Base-by-base conservation (phyloP, 225 moss, liverwort and hornwort species). In the Marchantia paleacea region DNA sequence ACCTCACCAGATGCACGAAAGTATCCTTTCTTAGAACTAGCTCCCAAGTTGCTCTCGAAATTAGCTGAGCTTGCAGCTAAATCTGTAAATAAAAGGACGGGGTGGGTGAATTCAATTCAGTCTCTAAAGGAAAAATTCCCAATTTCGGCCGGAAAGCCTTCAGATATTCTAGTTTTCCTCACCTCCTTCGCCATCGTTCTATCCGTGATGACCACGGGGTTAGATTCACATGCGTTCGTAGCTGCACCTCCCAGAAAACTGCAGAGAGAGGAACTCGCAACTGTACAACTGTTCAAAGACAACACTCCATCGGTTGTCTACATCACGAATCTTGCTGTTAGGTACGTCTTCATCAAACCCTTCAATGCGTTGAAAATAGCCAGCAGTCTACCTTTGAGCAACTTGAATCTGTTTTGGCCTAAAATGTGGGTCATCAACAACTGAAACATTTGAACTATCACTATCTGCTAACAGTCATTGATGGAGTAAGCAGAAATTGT, bases 251-350 rank as follows among this genome's bases (percentile, higher is more conserved):
- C 99, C 39, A 90, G 99, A 80, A 95, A 89, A 80, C 63, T 99
- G 89, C 92, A 92, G 85, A 91, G 92, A 52, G 99, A 99, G 62
- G 99, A 99, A 82, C 93, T 99, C 48, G 92, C 92, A n/a, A 99
- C 99, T 18, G 99, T 99, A 79, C 94, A 94, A 81, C 81, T 99
- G 30, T 99, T 99, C 76, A 91, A 90, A 82, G 94, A 99, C 0
- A 99, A 99, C 60, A 99, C 99, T 53, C 99, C 99, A 13, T 99
- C 99, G 49, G 99, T 99, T 50, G 99, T 99, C 22, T 99, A 99
- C 71, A 99, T 99, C 83, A 99, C 99, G 75, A 99, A 99, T 87
- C 92, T 99, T 64, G 99, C 99, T 25, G 92, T 99, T 49, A 92
- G 99, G 99, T 99, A 70, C 25, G 61, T 74, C 72, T 57, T 63